Evolutionary conservation across 2,329 filamentous ascomycete genomes (phyloP).

Genomic region (Aspergillus viridinutans): DNA sequence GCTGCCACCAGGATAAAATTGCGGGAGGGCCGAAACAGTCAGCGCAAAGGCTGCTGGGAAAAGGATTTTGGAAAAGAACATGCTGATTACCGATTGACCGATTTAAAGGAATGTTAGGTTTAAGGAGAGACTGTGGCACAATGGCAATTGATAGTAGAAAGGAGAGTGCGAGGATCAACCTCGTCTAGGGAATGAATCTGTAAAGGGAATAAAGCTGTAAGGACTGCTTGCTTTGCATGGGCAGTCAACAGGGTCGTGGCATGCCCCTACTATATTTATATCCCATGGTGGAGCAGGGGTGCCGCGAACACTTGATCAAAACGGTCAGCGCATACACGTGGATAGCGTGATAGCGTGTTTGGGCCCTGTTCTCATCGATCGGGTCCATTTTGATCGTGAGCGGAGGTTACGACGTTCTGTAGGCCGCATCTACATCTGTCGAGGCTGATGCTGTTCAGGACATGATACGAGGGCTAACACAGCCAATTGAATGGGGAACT

Average conservation of each 20-base stretch:
- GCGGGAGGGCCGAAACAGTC: conserved; percentile 6
- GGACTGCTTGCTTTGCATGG: not conserved
- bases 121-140: too few species aligned
- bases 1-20: too few species aligned
- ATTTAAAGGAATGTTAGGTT: too few species aligned
- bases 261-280: not conserved
- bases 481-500: not conserved
- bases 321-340: not conserved
- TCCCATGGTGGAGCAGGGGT: not conserved
- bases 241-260: not conserved
- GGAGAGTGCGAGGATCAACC: not conserved
- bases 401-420: not conserved
- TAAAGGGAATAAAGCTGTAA: not conserved
- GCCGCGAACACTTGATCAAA: not conserved
- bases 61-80: conserved; percentile 10
- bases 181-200: not conserved
- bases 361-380: not conserved
- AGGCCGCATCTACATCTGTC: not conserved
- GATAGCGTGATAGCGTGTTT: not conserved
- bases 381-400: not conserved
- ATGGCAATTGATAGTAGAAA: not conserved
- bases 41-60: conserved; percentile 6
- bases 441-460: not conserved
- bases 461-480: not conserved
- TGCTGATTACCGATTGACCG: not conserved